Base-by-base conservation (phyloP, 2,329 filamentous ascomycete genomes). In the Penicillium glabrum region DNA sequence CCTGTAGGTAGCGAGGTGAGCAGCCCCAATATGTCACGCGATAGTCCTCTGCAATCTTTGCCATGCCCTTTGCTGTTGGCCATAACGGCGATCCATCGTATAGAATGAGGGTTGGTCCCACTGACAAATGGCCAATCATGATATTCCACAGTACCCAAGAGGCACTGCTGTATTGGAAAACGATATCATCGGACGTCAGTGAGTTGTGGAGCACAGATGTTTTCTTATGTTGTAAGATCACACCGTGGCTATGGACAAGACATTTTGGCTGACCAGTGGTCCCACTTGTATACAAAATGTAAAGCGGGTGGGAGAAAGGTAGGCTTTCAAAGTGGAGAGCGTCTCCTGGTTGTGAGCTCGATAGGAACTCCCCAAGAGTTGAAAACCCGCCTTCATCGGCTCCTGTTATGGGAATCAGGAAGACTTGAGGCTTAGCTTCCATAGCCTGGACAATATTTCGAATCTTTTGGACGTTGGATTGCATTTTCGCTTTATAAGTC, bases 71-170 rank as follows among this genome's bases (percentile, higher is more conserved):
- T 1, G 72, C 67, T 53, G 71, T 68, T 2, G 77, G 78, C 64
- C 74, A 77, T 43, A 79, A 66, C 0, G 77, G 75, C 1, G 72
- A 75, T 21, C 78, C 78, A 54, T 79, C 76, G 64, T 79, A 80
- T 46, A 75, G 69, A 59, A 80, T 71, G 8, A 77, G 66, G 26
- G 72, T 74, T 13, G 73, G 71, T n/a, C 77, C 77, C 27, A 71
- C 71, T 13, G 73, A 70, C n/a, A 78, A 67, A 59, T 78, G 72
- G 27, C 75, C 75, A 53, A 75, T 72, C 75, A 78, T 77, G 43
- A 77, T 72, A 61, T 78, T 77, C 67, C 75, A 79, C n/a, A 80
- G 69, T 1, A 80, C 73, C 79, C 79, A 81, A 7, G 76, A 77
- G 1, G 78, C 80, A 44, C 71, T 77, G 5, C 72, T 75, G 63